Conservation (phyloP, 2,329 filamentous ascomycete species). For the Fusarium sp. region DNA sequence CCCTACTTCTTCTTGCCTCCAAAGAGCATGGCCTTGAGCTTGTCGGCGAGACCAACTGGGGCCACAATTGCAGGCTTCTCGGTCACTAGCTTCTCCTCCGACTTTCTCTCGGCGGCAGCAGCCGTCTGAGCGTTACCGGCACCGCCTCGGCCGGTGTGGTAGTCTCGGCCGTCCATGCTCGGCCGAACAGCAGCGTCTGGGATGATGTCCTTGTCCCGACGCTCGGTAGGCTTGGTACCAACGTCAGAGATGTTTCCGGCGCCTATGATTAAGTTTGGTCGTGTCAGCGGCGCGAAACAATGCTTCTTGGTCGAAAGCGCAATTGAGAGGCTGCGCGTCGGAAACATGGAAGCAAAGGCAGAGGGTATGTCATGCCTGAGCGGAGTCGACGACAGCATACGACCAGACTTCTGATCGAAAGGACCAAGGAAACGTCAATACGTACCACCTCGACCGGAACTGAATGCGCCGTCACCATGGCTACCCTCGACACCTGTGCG, state of each 20-base stretch:
- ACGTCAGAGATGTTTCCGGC: conserved; percentile 69
- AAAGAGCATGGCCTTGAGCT: conserved; percentile 68
- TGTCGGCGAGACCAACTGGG: conserved; percentile 64
- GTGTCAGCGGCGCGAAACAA: conserved; percentile 13
- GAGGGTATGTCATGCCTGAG: background rate
- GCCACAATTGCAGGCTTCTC: conserved; percentile 45
- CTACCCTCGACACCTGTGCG: conserved; percentile 65
- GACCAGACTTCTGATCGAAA: background rate
- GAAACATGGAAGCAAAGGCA: background rate
- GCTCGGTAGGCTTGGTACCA: conserved; percentile 52
- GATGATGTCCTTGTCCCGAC: conserved; percentile 64
- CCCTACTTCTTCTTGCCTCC: conserved; percentile 60
- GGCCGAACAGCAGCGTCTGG: conserved; percentile 64
- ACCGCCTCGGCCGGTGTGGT: conserved; percentile 71
- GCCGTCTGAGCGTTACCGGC: conserved; percentile 66
- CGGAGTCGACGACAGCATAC: conserved; percentile 3
- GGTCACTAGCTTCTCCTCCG: conserved; percentile 44
- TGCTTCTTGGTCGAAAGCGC: background rate
- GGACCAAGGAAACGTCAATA: conserved; percentile 7
- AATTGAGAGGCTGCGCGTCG: background rate
- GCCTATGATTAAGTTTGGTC: conserved; percentile 51
- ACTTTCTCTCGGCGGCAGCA: conserved; percentile 47
- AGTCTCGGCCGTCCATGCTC: conserved; percentile 61
- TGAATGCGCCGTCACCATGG: conserved; percentile 69
- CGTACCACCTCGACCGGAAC: conserved; percentile 69